Conservation (phyloP, 2,329 filamentous ascomycete species). For the Aspergillus persii region DNA sequence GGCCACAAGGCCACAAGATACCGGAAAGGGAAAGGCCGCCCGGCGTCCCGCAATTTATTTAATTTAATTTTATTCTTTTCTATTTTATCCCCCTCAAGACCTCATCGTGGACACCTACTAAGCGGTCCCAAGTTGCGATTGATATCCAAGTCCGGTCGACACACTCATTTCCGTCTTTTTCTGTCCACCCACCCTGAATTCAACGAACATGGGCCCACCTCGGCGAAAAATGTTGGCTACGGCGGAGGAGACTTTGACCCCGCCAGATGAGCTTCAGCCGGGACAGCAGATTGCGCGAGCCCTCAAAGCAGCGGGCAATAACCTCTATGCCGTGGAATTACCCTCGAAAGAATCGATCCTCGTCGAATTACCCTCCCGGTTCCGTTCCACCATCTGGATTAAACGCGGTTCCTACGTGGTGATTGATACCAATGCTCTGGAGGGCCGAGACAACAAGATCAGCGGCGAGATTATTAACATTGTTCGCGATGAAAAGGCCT, state of each 20-base stretch:
- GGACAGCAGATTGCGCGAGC: slow-evolving; percentile 70
- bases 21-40: no score
- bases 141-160: background rate
- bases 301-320: slow-evolving; percentile 81
- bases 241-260: slow-evolving; percentile 66
- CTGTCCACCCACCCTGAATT: slow-evolving; percentile 47
- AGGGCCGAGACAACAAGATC: slow-evolving; percentile 71
- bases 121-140: no score
- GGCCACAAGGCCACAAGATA: no score
- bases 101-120: background rate
- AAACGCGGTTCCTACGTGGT: slow-evolving; percentile 85
- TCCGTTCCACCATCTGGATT: slow-evolving; percentile 92
- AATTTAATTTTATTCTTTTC: background rate
- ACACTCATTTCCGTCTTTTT: background rate
- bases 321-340: slow-evolving; percentile 75
- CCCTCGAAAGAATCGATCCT: slow-evolving; percentile 65
- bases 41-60: no score
- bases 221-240: slow-evolving; percentile 77
- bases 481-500: slow-evolving; percentile 84
- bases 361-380: slow-evolving; percentile 78
- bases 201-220: slow-evolving; percentile 63
- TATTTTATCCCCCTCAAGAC: no score
- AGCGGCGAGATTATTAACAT: slow-evolving; percentile 90
- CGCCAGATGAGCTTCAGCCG: slow-evolving; percentile 55
- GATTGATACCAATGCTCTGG: slow-evolving; percentile 66